Evolutionary conservation across 73 alveolate species (phyloP).

Genomic region (Tetrahymena malaccensis): DNA sequence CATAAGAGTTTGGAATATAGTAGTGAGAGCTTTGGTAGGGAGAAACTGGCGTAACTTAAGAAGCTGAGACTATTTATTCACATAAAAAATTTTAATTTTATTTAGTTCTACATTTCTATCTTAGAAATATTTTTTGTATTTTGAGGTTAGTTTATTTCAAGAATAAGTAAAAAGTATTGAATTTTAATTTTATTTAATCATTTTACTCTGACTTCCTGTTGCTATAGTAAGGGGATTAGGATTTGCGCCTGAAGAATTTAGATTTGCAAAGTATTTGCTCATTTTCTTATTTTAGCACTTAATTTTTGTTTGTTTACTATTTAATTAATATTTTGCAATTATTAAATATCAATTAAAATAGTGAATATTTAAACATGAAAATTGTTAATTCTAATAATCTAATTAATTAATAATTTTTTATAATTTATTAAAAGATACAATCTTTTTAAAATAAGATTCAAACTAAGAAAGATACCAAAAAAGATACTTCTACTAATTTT

Average conservation of each 20-base stretch:
- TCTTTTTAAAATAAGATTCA: not conserved
- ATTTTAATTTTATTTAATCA: too few relatives aligned
- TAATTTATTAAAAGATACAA: not conserved
- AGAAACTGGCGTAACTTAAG: not conserved
- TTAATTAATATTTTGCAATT: not conserved
- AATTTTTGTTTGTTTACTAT: too few relatives aligned
- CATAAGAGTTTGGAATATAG: not conserved
- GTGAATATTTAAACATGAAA: not conserved
- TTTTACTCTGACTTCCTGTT: not conserved
- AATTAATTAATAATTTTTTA: too few relatives aligned
- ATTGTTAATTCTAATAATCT: too few relatives aligned
- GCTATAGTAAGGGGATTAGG: not conserved
- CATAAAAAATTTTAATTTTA: too few relatives aligned
- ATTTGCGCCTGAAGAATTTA: not conserved
- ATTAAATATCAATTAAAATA: too few relatives aligned
- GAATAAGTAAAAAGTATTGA: too few relatives aligned
- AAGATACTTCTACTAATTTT: not conserved
- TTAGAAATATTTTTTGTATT: too few relatives aligned
- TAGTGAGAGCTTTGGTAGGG: not conserved
- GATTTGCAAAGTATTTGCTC: not conserved
- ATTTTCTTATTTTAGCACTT: not conserved
- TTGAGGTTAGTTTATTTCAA: too few relatives aligned
- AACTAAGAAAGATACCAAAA: too few relatives aligned
- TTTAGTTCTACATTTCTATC: not conserved
- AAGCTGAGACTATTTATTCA: not conserved